These are phyloP conservation scores for Rubia peregrina DNA, from an alignment of 305 asterid species.

Conservation along the genomic window DNA sequence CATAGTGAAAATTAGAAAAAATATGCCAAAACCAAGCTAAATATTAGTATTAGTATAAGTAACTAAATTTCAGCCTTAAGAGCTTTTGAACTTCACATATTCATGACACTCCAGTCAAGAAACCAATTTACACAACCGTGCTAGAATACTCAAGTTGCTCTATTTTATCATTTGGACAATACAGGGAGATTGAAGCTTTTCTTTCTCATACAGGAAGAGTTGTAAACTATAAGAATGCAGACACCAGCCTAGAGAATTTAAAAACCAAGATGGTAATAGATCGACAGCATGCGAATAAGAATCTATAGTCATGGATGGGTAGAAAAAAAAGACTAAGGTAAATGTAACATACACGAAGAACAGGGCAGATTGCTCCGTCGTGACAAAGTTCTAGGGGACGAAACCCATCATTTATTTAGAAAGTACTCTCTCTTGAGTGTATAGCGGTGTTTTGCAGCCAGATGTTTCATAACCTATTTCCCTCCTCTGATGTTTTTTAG, in stretches of 20 bases:
- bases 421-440: background rate
- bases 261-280: background rate
- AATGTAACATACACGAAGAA: background rate
- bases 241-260: background rate
- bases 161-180: too few species aligned
- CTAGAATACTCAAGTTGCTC: too few species aligned
- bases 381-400: background rate
- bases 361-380: background rate
- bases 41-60: too few species aligned
- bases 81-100: too few species aligned
- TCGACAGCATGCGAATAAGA: background rate
- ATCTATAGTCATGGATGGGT: background rate
- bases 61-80: too few species aligned
- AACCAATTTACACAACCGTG: background rate
- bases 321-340: background rate
- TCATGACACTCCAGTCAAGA: too few species aligned
- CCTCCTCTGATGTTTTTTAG: constrained; percentile 33
- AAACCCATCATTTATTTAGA: constrained; percentile 1
- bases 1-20: too few species aligned
- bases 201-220: background rate
- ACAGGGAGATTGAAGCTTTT: too few species aligned
- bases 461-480: constrained; percentile 1
- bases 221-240: background rate
- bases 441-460: background rate
- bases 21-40: too few species aligned